These are phyloP conservation scores for Fusarium continuum DNA, from an alignment of 2,329 filamentous ascomycete species.

Conservation along the genomic window DNA sequence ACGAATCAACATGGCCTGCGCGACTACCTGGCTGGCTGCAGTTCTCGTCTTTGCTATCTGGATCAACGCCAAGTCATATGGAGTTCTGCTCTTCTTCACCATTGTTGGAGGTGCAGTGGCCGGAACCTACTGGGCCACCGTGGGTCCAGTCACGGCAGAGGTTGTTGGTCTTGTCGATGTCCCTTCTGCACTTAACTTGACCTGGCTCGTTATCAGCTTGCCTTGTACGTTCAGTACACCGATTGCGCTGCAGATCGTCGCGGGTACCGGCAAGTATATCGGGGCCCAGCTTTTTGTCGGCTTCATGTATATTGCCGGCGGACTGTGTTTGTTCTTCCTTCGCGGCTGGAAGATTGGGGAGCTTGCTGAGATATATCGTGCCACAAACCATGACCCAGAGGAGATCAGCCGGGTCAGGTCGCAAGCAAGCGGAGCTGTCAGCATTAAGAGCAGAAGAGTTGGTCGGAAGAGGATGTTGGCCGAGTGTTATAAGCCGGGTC, in stretches of 20 bases:
- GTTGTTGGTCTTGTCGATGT: constrained; percentile 76
- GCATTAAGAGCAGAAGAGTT: constrained; percentile 42
- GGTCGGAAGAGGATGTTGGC: constrained; percentile 47
- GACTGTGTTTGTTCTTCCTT: constrained; percentile 46
- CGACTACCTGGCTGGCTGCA: constrained; percentile 71
- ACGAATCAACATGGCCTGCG: constrained; percentile 75
- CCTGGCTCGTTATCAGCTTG: constrained; percentile 76
- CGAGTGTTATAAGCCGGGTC: constrained; percentile 44
- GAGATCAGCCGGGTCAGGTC: constrained; percentile 46
- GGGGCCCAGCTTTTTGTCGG: constrained; percentile 67
- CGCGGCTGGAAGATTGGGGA: constrained; percentile 53
- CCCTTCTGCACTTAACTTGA: constrained; percentile 72
- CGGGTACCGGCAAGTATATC: constrained; percentile 58
- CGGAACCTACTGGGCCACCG: constrained; percentile 76
- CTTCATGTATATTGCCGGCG: constrained; percentile 66
- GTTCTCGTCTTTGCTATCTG: constrained; percentile 76
- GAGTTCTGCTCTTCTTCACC: constrained; percentile 75
- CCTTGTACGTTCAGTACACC: constrained; percentile 75
- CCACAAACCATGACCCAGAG: constrained; percentile 44
- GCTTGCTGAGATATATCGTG: constrained; percentile 46
- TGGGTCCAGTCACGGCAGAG: constrained; percentile 76
- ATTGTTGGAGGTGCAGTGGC: constrained; percentile 75
- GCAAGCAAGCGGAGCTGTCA: constrained; percentile 45
- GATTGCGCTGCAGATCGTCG: constrained; percentile 66
- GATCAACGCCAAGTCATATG: constrained; percentile 72